Evolutionary conservation across 2,329 filamentous ascomycete species (phyloP), one percentile per base, ranked within the genome.

Genomic region (Ustulina deusta): DNA sequence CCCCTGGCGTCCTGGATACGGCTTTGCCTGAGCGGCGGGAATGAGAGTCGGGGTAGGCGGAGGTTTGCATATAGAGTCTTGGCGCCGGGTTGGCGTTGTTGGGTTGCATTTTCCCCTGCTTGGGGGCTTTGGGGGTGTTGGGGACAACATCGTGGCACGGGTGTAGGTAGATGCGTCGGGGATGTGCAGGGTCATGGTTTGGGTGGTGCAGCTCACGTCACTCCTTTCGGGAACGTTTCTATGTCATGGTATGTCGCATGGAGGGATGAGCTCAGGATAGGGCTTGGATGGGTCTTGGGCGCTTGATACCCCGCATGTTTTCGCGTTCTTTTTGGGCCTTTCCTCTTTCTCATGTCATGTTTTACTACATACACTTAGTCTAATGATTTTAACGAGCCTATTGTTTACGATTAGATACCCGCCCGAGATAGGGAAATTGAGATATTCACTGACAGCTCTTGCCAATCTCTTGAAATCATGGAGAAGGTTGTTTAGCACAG

Each of bases 1-100:
- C 3, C 49, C 65, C 13, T 49, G 65, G n/a, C 54, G 60, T 17
- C 54, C 59, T 3, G 56, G 69, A 38, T 73, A 71, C 20, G 68
- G 60, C 13, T 71, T 63, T 34, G 56, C 40, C 7, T 72, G 32
- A 67, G 42, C n/a, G 46, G 46, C 15, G 20, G 25, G 15, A 20
- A 40, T 10, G 40, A 25, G n/a, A 13, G 51, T 57, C 15, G 22
- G 46, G 15, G 3, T 40, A 25, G 4, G 13, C 3, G 25, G 42
- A 36, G 1, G 4, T 48, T 52, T 61, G 44, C 62, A 65, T 65
- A 25, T 40, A 48, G 32, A 40, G 49, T 44, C 38, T 63, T 36
- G 54, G 56, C 51, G 56, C 42, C 36, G 29, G 49, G 29, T 49
- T 51, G 42, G 44, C 27, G 54, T 61, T 62, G 29, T 1, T 38